Percentiles rank a stretch among this genome's conserved stretches.
These are phyloP conservation scores for Peltaster fructicola DNA, from an alignment of 2,329 filamentous ascomycete genomes.

Conservation along the genomic window DNA sequence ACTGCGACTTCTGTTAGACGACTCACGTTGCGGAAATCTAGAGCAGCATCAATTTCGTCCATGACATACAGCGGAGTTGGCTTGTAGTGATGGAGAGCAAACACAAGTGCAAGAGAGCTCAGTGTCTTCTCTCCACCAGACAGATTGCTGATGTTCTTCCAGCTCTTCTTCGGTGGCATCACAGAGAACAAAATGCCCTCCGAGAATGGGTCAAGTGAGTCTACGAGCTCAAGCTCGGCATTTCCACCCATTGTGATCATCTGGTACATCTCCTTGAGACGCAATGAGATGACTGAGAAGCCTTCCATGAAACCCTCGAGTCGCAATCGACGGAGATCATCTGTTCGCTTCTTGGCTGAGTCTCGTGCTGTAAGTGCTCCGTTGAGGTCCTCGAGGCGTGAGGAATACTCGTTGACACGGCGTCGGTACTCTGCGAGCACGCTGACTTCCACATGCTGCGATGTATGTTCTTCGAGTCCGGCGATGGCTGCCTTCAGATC, in stretches of 20 bases:
- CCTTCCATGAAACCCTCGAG: conserved; percentile 98
- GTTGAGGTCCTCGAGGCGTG: conserved; percentile 68
- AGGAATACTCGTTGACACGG: conserved; percentile 64
- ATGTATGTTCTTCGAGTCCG: conserved; percentile 54
- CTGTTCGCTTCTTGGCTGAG: conserved; percentile 74
- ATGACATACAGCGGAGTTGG: conserved; percentile 96
- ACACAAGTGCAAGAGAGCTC: conserved; percentile 84
- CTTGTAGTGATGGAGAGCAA: conserved; percentile 94
- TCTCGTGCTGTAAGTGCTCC: conserved; percentile 64
- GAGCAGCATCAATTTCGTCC: conserved; percentile 96
- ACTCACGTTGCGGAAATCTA: conserved; percentile 95
- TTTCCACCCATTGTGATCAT: conserved; percentile 99
- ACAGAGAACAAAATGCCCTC: conserved; percentile 95
- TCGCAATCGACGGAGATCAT: conserved; percentile 76
- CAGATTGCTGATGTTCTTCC: conserved; percentile 97
- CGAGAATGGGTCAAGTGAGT: conserved; percentile 88
- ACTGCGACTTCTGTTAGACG: not conserved
- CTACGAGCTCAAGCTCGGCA: conserved; percentile 89
- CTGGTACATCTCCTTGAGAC: conserved; percentile 98
- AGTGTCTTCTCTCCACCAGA: conserved; percentile 96
- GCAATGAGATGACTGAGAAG: conserved; percentile 81
- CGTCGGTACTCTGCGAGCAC: conserved; percentile 81
- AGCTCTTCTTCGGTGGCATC: conserved; percentile 99
- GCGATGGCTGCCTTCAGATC: conserved; percentile 47
- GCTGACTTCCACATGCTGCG: conserved; percentile 74